Percentiles rank a stretch among this genome's conserved stretches.
Evolutionary conservation across 1,284 basidiomycete species (phyloP).

Genomic region (Marasmius tenuissimus): DNA sequence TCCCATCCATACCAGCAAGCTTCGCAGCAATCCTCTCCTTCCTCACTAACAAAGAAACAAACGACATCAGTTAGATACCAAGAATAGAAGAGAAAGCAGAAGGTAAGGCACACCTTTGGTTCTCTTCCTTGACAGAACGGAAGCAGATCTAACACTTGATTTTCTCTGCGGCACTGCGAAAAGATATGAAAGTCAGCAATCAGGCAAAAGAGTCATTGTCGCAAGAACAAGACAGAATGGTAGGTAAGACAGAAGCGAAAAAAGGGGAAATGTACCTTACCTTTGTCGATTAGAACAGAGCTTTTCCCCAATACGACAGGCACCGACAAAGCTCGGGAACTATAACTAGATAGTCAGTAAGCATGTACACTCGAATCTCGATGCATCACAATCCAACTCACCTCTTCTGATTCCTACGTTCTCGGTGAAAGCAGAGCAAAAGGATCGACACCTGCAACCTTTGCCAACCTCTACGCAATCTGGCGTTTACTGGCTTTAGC

Average conservation of each 20-base stretch:
- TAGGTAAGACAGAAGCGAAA: too few species aligned
- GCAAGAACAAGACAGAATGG: too few species aligned
- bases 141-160: too few species aligned
- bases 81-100: too few species aligned
- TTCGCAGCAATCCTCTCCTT: slow-evolving; percentile 70
- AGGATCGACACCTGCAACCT: slow-evolving; percentile 68
- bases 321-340: neutral
- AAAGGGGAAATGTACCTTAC: too few species aligned
- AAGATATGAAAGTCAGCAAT: too few species aligned
- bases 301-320: neutral
- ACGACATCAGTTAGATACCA: too few species aligned
- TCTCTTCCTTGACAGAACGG: too few species aligned
- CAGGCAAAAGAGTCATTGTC: too few species aligned
- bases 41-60: slow-evolving; percentile 37
- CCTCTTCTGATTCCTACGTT: slow-evolving; percentile 17
- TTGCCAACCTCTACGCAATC: slow-evolving; percentile 60
- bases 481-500: slow-evolving; percentile 47
- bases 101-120: too few species aligned
- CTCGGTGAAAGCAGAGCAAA: slow-evolving; percentile 44
- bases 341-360: neutral
- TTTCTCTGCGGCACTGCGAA: too few species aligned
- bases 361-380: neutral
- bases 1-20: slow-evolving; percentile 72
- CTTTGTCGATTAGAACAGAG: neutral
- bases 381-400: slow-evolving; percentile 27